Conservation (phyloP, 1,139 yeast species). For the Taphrina flavorubra region DNA sequence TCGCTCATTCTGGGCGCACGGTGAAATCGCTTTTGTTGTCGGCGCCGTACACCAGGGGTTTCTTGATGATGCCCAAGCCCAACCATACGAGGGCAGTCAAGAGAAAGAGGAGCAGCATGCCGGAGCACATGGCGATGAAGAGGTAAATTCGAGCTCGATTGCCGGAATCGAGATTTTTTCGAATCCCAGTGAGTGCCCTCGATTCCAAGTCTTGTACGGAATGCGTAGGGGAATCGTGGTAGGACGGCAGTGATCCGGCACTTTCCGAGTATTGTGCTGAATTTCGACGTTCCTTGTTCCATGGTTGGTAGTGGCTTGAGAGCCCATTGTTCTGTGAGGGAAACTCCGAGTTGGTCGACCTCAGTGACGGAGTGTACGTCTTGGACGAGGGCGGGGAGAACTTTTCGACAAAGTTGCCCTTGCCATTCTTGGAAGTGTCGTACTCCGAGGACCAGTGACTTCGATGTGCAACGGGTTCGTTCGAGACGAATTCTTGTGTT, state of each 20-base stretch:
- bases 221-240: slow-evolving; percentile 25
- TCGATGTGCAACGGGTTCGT: not conserved
- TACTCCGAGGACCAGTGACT: slow-evolving; percentile 23
- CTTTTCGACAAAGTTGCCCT: slow-evolving; percentile 26
- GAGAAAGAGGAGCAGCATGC: slow-evolving; percentile 27
- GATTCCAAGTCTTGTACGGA: slow-evolving; percentile 3
- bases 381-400: slow-evolving; percentile 25
- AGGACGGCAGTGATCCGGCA: slow-evolving; percentile 23
- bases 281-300: slow-evolving; percentile 10
- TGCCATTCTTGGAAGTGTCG: slow-evolving; percentile 4
- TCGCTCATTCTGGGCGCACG: not conserved
- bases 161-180: slow-evolving; percentile 21
- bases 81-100: slow-evolving; percentile 28
- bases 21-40: slow-evolving; percentile 10
- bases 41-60: slow-evolving; percentile 1
- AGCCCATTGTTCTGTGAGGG: slow-evolving; percentile 1
- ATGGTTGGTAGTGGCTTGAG: slow-evolving; percentile 11
- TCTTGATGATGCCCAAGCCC: slow-evolving; percentile 21
- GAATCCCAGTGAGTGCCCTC: not conserved
- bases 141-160: slow-evolving; percentile 25
- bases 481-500: not conserved
- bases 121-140: slow-evolving; percentile 19
- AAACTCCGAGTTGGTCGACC: slow-evolving; percentile 13
- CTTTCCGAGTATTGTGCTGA: slow-evolving; percentile 25
- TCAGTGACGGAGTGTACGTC: slow-evolving; percentile 8